These are phyloP conservation scores for Apiotrichum siamense DNA, from an alignment of 1,284 basidiomycete species.

Conservation along the genomic window DNA sequence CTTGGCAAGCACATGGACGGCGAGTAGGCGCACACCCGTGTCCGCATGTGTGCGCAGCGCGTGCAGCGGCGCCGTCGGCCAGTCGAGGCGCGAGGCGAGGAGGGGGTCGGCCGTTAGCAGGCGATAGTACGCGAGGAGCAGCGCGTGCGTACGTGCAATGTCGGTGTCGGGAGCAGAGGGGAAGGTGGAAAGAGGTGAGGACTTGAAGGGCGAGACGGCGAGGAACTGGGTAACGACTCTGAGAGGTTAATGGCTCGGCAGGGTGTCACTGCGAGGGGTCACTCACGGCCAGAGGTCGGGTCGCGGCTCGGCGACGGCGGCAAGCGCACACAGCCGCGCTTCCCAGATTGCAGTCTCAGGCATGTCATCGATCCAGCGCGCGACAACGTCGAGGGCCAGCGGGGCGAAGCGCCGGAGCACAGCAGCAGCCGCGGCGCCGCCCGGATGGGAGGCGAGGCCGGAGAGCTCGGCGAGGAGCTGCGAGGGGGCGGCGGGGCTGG, in stretches of 20 bases:
- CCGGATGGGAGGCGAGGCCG: conserved; percentile 12
- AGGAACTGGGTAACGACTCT: conserved; percentile 25
- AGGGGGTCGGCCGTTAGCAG: conserved; percentile 65
- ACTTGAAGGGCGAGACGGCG: conserved; percentile 23
- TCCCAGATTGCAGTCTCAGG: conserved; percentile 25
- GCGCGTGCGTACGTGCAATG: conserved; percentile 58
- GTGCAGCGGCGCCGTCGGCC: conserved; percentile 58
- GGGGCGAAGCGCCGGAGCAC: conserved; percentile 34
- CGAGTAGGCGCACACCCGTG: conserved; percentile 60
- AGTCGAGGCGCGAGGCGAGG: conserved; percentile 58
- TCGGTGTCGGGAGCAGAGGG: conserved; percentile 48
- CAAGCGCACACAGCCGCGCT: conserved; percentile 26
- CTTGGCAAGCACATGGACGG: conserved; percentile 68
- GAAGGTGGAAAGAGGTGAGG: conserved; percentile 25
- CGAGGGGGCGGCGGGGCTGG: background rate
- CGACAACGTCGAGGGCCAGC: conserved; percentile 34
- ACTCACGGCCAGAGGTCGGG: conserved; percentile 44
- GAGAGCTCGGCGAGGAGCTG: conserved; percentile 27
- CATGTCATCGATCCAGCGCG: conserved; percentile 32
- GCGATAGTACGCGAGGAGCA: conserved; percentile 73
- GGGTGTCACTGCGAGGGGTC: background rate
- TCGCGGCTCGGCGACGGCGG: conserved; percentile 26
- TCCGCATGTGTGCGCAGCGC: conserved; percentile 52
- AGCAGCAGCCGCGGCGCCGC: conserved; percentile 18
- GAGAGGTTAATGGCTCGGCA: conserved; percentile 2